Base-by-base conservation (phyloP, 306 rosid genomes). In the Dryas octopetala region DNA sequence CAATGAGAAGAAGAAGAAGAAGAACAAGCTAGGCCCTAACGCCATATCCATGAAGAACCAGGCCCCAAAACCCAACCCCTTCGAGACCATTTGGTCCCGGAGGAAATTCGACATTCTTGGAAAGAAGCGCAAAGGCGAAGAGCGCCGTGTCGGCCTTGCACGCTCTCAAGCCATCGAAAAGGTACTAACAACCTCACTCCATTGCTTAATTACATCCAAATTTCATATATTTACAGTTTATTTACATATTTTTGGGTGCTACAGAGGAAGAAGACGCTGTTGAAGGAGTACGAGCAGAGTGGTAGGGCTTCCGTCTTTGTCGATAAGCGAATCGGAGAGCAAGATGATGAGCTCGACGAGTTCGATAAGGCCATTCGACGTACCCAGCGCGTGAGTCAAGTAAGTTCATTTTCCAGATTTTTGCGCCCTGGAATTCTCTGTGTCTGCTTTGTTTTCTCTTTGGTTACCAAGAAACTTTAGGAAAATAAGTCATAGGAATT, bases 261-360 rank as follows among this genome's bases (percentile, higher is more conserved):
- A 40, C 88, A 88, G 97, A 85, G 99, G 85, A 91, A 89, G 72
- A 81, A 90, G 72, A 95, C 97, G 40, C 80, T 95, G 80, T 60
- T 90, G 75, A 90, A 86, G 87, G 98, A 91, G 85, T 90, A 88
- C 26, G 88, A 86, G 76, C 90, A 77, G 78, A 91, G 91, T 17
- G 79, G 79, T 0, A 95, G 89, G 71, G 69, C 93, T 15, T 89
- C 97, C 0, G 78, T 83, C 44, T 92, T 95, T 60, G 71, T 84
- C 48, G 97, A 95, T 55, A 90, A 84, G 84, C 89, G 99, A 74
- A 90, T 95, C 7, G 99, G 97, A 6, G 97, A 91, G 80, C 80
- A 65, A 0, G 80, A 90, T 38, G 91, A 87, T 17, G 85, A 65
- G 9, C 93, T 95, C 2, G 92, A 86, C 48, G 97, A 95, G 77